Evolutionary conservation across 2,329 filamentous ascomycete species (phyloP).

Genomic region (Apiospora rasikravindrae): DNA sequence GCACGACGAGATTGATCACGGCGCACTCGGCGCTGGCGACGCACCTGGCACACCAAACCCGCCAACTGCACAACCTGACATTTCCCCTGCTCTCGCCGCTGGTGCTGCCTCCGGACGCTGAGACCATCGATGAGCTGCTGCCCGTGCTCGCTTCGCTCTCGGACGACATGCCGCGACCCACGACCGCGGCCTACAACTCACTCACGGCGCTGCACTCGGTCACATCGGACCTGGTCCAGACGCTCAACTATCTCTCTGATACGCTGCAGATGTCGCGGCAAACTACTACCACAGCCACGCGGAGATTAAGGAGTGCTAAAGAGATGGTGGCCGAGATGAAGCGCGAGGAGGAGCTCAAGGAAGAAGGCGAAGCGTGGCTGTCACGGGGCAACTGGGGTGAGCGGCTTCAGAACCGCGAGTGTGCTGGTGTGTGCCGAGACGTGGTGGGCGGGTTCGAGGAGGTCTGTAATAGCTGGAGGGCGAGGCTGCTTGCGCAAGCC

Average conservation of each 20-base stretch:
- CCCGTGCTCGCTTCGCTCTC: slow-evolving; percentile 70
- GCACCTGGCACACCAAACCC: slow-evolving; percentile 76
- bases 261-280: slow-evolving; percentile 94
- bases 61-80: slow-evolving; percentile 74
- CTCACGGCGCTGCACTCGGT: slow-evolving; percentile 71
- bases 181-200: slow-evolving; percentile 67
- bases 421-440: slow-evolving; percentile 81
- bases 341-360: slow-evolving; percentile 79
- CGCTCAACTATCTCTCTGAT: slow-evolving; percentile 85
- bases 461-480: slow-evolving; percentile 84
- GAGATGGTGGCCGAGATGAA: slow-evolving; percentile 87
- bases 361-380: slow-evolving; percentile 84
- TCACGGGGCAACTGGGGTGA: slow-evolving; percentile 83
- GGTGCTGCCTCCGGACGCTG: slow-evolving; percentile 64
- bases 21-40: slow-evolving; percentile 76
- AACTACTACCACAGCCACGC: slow-evolving; percentile 79
- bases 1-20: slow-evolving; percentile 74
- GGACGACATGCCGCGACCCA: slow-evolving; percentile 69
- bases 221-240: slow-evolving; percentile 76
- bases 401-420: slow-evolving; percentile 76
- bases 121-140: slow-evolving; percentile 71
- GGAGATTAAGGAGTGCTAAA: slow-evolving; percentile 79
- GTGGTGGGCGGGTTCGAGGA: slow-evolving; percentile 93
- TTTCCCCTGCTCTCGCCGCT: slow-evolving; percentile 74
- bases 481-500: slow-evolving; percentile 72